Evolutionary conservation across 2,329 filamentous ascomycete species (phyloP).

Genomic region (Scedosporium aurantiacum): DNA sequence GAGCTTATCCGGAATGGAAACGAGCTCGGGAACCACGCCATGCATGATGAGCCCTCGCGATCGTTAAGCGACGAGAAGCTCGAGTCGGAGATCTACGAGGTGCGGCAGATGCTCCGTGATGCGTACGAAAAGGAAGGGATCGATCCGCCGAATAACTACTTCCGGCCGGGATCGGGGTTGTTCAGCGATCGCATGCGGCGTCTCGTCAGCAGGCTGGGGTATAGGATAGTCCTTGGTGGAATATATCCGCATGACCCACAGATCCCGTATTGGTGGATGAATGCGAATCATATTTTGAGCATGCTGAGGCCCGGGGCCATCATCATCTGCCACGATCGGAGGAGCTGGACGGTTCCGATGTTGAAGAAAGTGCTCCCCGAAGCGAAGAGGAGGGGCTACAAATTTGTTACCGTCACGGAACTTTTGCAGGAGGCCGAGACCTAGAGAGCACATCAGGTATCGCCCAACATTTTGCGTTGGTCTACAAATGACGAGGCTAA

Average conservation of each 20-base stretch:
- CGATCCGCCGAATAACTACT: slow-evolving; percentile 48
- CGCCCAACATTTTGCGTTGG: too few relatives aligned
- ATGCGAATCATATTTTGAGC: slow-evolving; percentile 69
- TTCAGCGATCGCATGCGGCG: slow-evolving; percentile 62
- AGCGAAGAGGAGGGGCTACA: slow-evolving; percentile 57
- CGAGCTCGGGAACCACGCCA: slow-evolving; percentile 79
- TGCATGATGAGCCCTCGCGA: slow-evolving; percentile 71
- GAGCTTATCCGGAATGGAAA: slow-evolving; percentile 50
- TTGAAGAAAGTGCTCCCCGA: slow-evolving; percentile 60
- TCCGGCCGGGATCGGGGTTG: slow-evolving; percentile 75
- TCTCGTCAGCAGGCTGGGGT: slow-evolving; percentile 49
- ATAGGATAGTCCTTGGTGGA: slow-evolving; percentile 65
- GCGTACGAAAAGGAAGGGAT: slow-evolving; percentile 41
- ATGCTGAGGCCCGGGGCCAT: slow-evolving; percentile 68
- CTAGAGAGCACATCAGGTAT: neutral
- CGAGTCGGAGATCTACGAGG: slow-evolving; percentile 48
- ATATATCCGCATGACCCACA: slow-evolving; percentile 92
- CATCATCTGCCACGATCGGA: slow-evolving; percentile 76
- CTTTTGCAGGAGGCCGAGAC: slow-evolving; percentile 35
- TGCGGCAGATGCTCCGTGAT: slow-evolving; percentile 47
- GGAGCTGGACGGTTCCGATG: slow-evolving; percentile 78
- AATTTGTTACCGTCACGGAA: slow-evolving; percentile 59
- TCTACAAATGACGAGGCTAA: too few relatives aligned
- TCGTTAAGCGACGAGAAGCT: slow-evolving; percentile 49
- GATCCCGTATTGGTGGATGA: slow-evolving; percentile 56